Conservation (phyloP, 768 basidiomycete genomes). For the Pleurotus platypus region DNA sequence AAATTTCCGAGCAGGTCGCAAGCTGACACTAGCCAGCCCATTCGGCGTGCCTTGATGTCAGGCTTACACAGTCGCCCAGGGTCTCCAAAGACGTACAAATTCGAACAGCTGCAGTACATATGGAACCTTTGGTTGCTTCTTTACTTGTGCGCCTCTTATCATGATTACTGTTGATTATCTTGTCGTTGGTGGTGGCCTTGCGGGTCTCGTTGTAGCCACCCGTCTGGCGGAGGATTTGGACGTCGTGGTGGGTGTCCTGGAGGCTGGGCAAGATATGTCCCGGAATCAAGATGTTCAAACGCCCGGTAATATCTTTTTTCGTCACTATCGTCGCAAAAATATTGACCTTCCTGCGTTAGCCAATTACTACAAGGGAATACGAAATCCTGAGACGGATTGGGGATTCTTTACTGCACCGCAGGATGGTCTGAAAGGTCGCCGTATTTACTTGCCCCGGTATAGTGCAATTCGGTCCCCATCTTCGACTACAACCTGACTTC, state of each 20-base stretch:
- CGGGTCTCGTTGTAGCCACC: conserved; percentile 18
- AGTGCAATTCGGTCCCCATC: neutral
- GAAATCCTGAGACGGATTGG: conserved; percentile 8
- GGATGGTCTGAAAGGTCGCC: neutral
- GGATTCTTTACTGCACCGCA: conserved; percentile 5
- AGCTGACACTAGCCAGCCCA: neutral
- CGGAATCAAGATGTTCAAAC: neutral
- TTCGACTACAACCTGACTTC: neutral
- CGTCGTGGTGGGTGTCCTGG: conserved; percentile 2
- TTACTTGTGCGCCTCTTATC: neutral
- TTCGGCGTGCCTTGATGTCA: neutral
- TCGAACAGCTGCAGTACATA: neutral
- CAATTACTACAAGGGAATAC: neutral
- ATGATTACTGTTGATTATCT: conserved; percentile 2
- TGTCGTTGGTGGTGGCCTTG: conserved; percentile 13
- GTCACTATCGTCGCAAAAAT: neutral
- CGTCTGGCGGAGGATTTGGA: conserved; percentile 2
- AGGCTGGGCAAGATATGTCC: conserved; percentile 6
- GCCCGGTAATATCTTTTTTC: neutral
- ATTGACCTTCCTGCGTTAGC: neutral
- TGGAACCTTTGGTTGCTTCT: neutral
- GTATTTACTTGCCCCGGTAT: conserved; percentile 1
- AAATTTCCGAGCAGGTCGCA: conserved; percentile 7
- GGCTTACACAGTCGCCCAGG: neutral
- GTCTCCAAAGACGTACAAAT: neutral